These are phyloP conservation scores for Gossypium ekmanianum DNA, from an alignment of 345 rosid genomes.

Conservation along the genomic window DNA sequence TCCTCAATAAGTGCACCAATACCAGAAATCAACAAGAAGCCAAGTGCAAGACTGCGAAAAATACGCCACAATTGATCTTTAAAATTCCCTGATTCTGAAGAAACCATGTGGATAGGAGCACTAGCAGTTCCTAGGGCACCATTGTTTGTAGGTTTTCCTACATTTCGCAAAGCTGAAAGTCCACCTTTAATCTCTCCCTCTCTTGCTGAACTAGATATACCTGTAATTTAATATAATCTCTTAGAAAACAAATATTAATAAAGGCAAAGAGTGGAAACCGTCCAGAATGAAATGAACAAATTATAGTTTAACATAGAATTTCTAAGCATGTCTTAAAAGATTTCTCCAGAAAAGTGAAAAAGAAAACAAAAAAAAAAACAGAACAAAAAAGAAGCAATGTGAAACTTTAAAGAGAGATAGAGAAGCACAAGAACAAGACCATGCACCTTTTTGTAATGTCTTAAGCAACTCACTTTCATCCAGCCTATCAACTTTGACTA, in stretches of 20 bases:
- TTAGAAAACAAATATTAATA: background rate
- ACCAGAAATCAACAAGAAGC: constrained; percentile 83
- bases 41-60: constrained; percentile 64
- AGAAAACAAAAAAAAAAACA: background rate
- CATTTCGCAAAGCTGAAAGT: constrained; percentile 58
- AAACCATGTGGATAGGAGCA: constrained; percentile 85
- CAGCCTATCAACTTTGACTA: constrained; percentile 83
- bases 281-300: background rate
- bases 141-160: constrained; percentile 64
- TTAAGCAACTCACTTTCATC: constrained; percentile 76
- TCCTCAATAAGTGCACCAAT: constrained; percentile 91
- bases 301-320: constrained; percentile 4
- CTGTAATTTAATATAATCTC: constrained; percentile 24
- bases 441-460: constrained; percentile 78
- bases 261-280: constrained; percentile 3
- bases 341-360: background rate
- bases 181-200: constrained; percentile 61
- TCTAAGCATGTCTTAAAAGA: background rate
- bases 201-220: constrained; percentile 49
- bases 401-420: background rate
- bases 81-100: constrained; percentile 74
- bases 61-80: constrained; percentile 97
- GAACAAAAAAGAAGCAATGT: too few relatives aligned
- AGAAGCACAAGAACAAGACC: background rate
- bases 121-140: constrained; percentile 72